A percentile compares a stretch with the other conserved stretches of the same genome.
phyloP scores from a whole-genome alignment of 441 rosid genomes.

The Populus hybrid region DNA sequence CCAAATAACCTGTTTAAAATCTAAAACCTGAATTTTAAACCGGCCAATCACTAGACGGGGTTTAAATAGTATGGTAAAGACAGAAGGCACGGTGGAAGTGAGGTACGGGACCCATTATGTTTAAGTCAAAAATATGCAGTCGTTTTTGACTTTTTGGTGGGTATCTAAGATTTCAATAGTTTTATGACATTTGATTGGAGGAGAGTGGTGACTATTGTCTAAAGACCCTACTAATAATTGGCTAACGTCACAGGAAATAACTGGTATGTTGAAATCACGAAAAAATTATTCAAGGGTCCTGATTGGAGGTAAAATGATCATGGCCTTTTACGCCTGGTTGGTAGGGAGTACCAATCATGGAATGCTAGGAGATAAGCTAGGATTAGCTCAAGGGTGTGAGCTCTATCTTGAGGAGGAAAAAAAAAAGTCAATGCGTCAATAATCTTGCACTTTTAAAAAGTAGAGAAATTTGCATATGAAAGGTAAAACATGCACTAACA shows the following conservation, averaged over 20 bases:
- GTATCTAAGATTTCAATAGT: background rate
- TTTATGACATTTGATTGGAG: constrained; percentile 1
- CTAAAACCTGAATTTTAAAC: too few species aligned
- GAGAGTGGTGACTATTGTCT: too few species aligned
- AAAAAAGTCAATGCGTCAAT: too few species aligned
- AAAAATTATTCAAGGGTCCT: background rate
- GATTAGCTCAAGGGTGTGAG: background rate
- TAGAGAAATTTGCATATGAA: too few species aligned
- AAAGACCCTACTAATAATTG: constrained; percentile 3
- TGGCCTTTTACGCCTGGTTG: background rate
- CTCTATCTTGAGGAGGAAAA: too few species aligned
- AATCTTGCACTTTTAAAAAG: too few species aligned
- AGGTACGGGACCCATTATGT: background rate
- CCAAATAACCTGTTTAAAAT: too few species aligned
- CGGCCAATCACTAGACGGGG: too few species aligned
- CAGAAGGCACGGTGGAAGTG: constrained; percentile 6
- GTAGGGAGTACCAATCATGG: background rate
- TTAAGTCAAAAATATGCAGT: background rate
- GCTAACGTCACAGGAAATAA: background rate
- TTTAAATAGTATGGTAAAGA: background rate
- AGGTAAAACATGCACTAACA: too few species aligned
- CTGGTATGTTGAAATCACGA: background rate
- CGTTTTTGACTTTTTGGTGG: background rate
- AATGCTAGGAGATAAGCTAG: background rate
- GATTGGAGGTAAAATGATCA: background rate